A percentile compares a stretch with the other conserved stretches of the same genome.
Evolutionary conservation across 768 basidiomycete species (phyloP).

Genomic region (Hygrophorus russula): DNA sequence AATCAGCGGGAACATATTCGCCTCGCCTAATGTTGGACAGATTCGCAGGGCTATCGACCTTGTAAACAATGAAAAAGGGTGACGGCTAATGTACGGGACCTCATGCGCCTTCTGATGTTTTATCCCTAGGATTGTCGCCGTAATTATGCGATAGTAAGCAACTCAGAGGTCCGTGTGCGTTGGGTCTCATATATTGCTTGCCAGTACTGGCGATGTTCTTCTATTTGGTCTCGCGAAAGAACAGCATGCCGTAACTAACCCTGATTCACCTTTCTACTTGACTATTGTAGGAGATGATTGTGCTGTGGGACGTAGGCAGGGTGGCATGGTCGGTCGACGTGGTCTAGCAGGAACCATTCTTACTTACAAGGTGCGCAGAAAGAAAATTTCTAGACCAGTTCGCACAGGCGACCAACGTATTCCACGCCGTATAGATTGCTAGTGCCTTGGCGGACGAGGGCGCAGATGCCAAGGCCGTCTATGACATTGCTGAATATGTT

Average conservation of each 20-base stretch:
- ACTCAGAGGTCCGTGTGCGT: background rate
- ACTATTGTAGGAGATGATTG: constrained; percentile 87
- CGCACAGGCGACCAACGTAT: no score
- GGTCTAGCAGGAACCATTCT: constrained; percentile 74
- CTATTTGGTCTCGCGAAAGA: constrained; percentile 89
- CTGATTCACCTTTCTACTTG: constrained; percentile 62
- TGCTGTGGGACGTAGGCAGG: constrained; percentile 71
- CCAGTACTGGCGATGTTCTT: constrained; percentile 69
- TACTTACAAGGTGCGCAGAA: constrained; percentile 62
- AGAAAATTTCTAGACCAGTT: no score
- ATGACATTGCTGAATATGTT: constrained; percentile 52
- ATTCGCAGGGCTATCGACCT: constrained; percentile 74
- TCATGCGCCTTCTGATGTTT: no score
- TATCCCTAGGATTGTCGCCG: constrained; percentile 20
- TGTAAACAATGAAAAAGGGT: constrained; percentile 65
- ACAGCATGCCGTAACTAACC: constrained; percentile 61
- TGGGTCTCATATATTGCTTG: no score
- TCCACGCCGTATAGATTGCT: constrained; percentile 33
- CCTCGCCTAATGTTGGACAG: constrained; percentile 81
- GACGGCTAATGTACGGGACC: background rate
- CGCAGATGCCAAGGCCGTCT: constrained; percentile 57
- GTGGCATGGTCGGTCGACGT: constrained; percentile 76
- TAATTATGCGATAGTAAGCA: constrained; percentile 73
- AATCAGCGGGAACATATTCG: constrained; percentile 84
- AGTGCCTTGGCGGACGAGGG: constrained; percentile 70